Base-by-base conservation (phyloP, 2,329 filamentous ascomycete genomes). In the Neocatenulostroma microsporum region DNA sequence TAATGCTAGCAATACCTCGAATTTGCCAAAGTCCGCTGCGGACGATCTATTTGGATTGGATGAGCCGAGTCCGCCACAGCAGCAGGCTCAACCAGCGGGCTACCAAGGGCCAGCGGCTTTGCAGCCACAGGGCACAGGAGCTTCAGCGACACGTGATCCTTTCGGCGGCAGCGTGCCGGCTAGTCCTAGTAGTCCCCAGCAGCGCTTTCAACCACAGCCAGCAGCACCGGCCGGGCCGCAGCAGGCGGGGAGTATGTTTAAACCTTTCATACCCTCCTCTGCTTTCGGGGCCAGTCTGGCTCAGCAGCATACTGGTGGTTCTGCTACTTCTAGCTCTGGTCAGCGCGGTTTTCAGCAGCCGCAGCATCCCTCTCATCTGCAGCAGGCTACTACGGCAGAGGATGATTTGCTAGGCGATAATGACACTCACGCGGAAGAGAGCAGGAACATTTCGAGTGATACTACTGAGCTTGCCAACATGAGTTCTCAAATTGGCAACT, bases 11-110 rank as follows among this genome's bases (percentile, higher is more conserved):
- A 62, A 61, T 37, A 59, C 62, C 4, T 62, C 67, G 7, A 56
- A 59, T 7, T 58, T 70, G 41, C 74, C 80, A 3, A 87, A 84
- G 51, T 91, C 89, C 36, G 88, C 89, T 28, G 74, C 93, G 9
- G 89, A 98, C 43, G 91, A 98, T 60, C 67, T 98, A 12, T 96
- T 98, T 55, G 89, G 88, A 1, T 72, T 98, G 14, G 89, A 96
- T 57, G 78, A 85, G 12, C 75, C 80, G 39, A 65, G 72, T n/a
- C 58, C 67, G 14, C 58, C 65, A 12, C 51, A 62, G 9, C 68
- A 39, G 55, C 67, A 70, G 11, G 68, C 55, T 48, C 68, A 38
- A 54, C 67, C 69, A 8, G n/a, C n/a, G n/a, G n/a, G n/a, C n/a
- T n/a, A n/a, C n/a, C n/a, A n/a, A n/a, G n/a, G n/a, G n/a, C 62